phyloP scores from a whole-genome alignment of 805 yeast genomes.

The Yamadazyma nakazawae region DNA sequence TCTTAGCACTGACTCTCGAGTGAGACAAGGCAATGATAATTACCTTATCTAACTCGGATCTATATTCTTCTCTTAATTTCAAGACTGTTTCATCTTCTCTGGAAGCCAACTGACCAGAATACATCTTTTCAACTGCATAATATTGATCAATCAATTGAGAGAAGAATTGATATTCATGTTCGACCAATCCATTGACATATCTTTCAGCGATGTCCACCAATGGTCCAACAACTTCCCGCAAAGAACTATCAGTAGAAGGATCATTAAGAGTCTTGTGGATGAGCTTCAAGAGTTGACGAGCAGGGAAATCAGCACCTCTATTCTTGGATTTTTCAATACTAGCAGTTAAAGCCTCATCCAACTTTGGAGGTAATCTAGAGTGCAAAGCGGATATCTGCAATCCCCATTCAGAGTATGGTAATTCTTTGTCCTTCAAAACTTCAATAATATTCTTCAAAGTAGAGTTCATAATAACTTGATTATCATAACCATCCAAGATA shows the following conservation, averaged over 20 bases:
- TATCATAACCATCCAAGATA: constrained; percentile 88
- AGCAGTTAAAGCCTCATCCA: constrained; percentile 64
- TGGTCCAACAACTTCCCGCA: constrained; percentile 65
- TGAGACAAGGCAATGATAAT: constrained; percentile 78
- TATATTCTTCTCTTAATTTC: constrained; percentile 82
- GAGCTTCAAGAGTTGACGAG: constrained; percentile 73
- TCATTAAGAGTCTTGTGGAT: constrained; percentile 59
- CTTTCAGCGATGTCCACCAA: constrained; percentile 65
- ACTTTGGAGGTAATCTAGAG: constrained; percentile 76
- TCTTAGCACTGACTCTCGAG: constrained; percentile 89
- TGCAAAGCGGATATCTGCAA: constrained; percentile 85
- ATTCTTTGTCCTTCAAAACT: constrained; percentile 70
- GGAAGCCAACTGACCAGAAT: constrained; percentile 70
- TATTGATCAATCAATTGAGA: constrained; percentile 69
- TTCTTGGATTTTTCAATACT: constrained; percentile 62
- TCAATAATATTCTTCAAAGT: constrained; percentile 71
- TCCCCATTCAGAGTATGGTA: constrained; percentile 93
- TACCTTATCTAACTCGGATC: constrained; percentile 70
- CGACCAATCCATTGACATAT: constrained; percentile 71
- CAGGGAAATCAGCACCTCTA: constrained; percentile 86
- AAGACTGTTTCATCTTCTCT: constrained; percentile 93
- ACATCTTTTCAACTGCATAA: constrained; percentile 71
- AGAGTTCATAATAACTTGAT: constrained; percentile 88
- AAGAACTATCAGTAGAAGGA: constrained; percentile 34
- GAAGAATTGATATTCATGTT: constrained; percentile 79